phyloP scores from a whole-genome alignment of 2,329 filamentous ascomycete species.

The Oidium heveae region DNA sequence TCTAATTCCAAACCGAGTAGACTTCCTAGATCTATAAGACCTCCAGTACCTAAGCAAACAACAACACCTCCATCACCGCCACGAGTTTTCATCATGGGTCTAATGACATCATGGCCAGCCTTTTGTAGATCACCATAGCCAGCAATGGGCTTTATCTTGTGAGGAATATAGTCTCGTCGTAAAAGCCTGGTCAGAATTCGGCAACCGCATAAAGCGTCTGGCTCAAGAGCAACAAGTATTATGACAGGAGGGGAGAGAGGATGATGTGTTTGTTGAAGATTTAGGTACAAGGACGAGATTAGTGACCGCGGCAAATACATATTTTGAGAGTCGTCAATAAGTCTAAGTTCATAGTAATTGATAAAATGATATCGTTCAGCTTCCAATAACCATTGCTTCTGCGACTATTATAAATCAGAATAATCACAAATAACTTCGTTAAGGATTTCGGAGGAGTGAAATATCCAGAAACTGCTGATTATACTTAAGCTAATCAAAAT shows the following conservation, averaged over 20 bases:
- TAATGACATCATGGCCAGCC: slow-evolving; percentile 53
- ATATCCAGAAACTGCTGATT: no score
- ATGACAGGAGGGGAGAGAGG: slow-evolving; percentile 79
- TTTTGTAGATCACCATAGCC: slow-evolving; percentile 76
- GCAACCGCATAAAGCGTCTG: slow-evolving; percentile 84
- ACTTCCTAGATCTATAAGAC: slow-evolving; percentile 64
- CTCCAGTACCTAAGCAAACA: slow-evolving; percentile 77
- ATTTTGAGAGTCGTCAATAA: no score
- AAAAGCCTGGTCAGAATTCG: slow-evolving; percentile 82
- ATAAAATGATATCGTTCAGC: no score
- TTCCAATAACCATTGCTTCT: no score
- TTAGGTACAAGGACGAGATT: no score
- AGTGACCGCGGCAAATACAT: no score
- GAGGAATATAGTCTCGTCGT: slow-evolving; percentile 90
- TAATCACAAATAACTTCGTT: no score
- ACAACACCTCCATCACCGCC: slow-evolving; percentile 76
- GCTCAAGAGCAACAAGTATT: slow-evolving; percentile 77
- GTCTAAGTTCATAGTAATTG: no score
- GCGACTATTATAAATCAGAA: no score
- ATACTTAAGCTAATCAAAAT: no score
- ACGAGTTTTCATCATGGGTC: slow-evolving; percentile 61
- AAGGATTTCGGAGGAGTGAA: no score
- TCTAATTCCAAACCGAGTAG: slow-evolving; percentile 51
- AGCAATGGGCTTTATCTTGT: slow-evolving; percentile 87
- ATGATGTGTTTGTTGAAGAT: no score